These are phyloP conservation scores for Trichoderma breve DNA, from an alignment of 2,329 filamentous ascomycete genomes.

Conservation along the genomic window DNA sequence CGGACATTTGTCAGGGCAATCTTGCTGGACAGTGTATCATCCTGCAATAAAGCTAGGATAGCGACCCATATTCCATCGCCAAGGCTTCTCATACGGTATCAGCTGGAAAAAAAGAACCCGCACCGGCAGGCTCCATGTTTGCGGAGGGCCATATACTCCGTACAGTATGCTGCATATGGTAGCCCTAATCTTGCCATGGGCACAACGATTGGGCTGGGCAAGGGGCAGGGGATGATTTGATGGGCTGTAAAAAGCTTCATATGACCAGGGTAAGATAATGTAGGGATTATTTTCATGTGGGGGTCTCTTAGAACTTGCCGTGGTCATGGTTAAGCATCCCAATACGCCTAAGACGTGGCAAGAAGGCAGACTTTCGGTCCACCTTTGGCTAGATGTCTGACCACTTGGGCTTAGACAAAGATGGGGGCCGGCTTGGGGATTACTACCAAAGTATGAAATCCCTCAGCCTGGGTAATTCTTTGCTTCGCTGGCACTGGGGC, in stretches of 20 bases:
- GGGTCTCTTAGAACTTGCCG: background rate
- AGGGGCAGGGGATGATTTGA: background rate
- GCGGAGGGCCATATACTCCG: background rate
- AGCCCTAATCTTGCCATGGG: constrained; percentile 4
- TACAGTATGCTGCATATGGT: background rate
- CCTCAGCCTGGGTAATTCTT: background rate
- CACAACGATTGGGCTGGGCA: background rate
- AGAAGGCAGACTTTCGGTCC: background rate
- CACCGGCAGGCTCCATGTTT: background rate
- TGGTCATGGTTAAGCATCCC: background rate
- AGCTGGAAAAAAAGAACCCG: background rate
- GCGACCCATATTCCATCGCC: background rate
- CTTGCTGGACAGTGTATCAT: background rate
- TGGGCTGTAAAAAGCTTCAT: background rate
- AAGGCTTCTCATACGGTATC: background rate
- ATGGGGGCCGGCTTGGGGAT: background rate
- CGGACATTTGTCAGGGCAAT: background rate
- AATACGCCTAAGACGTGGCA: background rate
- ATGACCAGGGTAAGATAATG: background rate
- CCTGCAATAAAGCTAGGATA: background rate
- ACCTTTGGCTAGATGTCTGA: background rate
- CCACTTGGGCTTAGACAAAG: background rate
- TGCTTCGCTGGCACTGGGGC: background rate
- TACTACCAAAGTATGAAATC: background rate
- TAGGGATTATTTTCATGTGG: constrained; percentile 6